phyloP scores from a whole-genome alignment of 495 filamentous ascomycete species.

The Rostrohypoxylon terebratum region DNA sequence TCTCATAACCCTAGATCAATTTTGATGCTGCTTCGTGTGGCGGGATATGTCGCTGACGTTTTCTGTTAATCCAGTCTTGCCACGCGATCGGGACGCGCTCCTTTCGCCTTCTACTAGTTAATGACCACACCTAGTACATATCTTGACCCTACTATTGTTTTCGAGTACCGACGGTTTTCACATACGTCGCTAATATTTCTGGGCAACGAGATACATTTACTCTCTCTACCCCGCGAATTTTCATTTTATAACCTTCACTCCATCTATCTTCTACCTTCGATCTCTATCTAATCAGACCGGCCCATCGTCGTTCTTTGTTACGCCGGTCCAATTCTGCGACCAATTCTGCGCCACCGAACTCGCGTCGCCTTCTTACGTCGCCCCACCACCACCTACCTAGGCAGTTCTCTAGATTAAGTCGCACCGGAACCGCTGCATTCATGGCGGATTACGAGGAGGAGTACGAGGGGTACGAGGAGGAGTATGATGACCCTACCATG shows the following conservation, averaged over 20 bases:
- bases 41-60: slow-evolving; percentile 18
- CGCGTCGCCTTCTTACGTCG: neutral
- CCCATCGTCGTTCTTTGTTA: slow-evolving; percentile 10
- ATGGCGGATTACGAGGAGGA: slow-evolving; percentile 50
- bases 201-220: neutral
- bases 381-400: slow-evolving; percentile 5
- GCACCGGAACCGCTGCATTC: slow-evolving; percentile 6
- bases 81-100: slow-evolving; percentile 10
- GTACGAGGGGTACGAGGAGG: slow-evolving; percentile 57
- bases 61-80: slow-evolving; percentile 3
- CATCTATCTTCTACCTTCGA: neutral
- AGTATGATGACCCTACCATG: slow-evolving; percentile 70
- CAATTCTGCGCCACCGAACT: neutral
- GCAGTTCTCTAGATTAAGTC: neutral
- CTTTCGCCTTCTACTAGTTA: slow-evolving; percentile 6
- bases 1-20: slow-evolving; percentile 4
- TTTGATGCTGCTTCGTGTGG: neutral
- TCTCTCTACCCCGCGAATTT: neutral
- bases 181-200: neutral
- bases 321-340: neutral
- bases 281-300: neutral
- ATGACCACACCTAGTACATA: neutral
- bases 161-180: neutral
- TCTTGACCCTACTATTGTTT: neutral
- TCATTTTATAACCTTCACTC: neutral